Evolutionary conservation across 2,329 filamentous ascomycete genomes (phyloP), one percentile per base, ranked within the genome.

Genomic region (Hymenoscyphus repandus): DNA sequence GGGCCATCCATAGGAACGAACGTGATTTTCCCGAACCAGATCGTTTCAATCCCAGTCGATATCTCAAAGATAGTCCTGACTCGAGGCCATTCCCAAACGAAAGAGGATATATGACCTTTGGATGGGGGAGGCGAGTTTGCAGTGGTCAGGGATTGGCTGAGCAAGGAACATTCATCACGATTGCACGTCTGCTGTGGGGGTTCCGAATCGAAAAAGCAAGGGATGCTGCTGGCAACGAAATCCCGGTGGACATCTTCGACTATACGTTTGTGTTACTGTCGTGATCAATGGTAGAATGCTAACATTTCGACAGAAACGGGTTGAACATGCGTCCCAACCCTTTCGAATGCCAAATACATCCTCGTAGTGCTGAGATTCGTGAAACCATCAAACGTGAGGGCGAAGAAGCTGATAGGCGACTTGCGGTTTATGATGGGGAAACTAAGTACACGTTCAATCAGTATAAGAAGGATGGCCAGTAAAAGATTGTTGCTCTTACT

Each of bases 11-110:
- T 32, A 54, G 46, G 31, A 39, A 53, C 33, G 58, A 78, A 50
- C 56, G 66, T 39, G 50, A 55, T 2, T 64, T 68, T 62, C 54
- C 52, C 5, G 56, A 74, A 38, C 71, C 74, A 1, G 68, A 72
- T 34, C 55, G 54, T 5, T 77, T 77, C 59, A 66, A 74, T 33
- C 75, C 75, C 0, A 68, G 72, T 45, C 64, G 74, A 13, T 78
- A 71, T 55, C 50, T 65, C 2, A 18, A 60, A 62, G 18, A 62
- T 66, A 47, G 66, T 65, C 62, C 65, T 61, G 50, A 53, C 3
- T 54, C 43, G 17, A 70, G 71, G 22, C 65, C 62, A 17, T 75
- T 80, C 61, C 81, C 82, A 15, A 82, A 78, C 64, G 75, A 85
- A 62, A 78, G 79, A 56, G 76, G 75, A 36, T 82, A 73, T 6